These are phyloP conservation scores for Psilocybe cyanescens DNA, from an alignment of 768 basidiomycete species.

Conservation along the genomic window DNA sequence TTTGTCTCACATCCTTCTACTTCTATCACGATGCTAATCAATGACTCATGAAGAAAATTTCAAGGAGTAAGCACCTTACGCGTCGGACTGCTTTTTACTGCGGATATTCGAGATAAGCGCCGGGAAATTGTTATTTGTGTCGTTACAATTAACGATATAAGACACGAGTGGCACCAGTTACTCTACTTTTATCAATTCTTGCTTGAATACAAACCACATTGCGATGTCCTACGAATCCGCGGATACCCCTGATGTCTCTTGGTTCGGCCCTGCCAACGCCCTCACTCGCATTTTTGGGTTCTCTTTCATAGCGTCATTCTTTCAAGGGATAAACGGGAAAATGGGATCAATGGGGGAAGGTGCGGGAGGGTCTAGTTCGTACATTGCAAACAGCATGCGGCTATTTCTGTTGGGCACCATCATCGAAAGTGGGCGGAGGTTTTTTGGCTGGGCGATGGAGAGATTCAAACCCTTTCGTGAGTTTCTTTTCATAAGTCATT, in stretches of 20 bases:
- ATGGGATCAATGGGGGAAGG: not conserved
- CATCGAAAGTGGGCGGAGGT: constrained; percentile 42
- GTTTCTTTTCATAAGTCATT: constrained; percentile 3
- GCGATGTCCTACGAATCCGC: not conserved
- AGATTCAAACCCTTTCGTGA: constrained; percentile 30
- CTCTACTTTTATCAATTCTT: too few species aligned
- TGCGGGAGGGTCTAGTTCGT: not conserved
- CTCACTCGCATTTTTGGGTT: constrained; percentile 33
- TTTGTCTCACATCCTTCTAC: too few species aligned
- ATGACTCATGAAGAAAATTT: too few species aligned
- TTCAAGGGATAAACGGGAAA: constrained; percentile 18
- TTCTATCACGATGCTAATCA: too few species aligned
- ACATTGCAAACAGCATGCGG: constrained; percentile 29
- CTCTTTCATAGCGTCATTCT: constrained; percentile 37
- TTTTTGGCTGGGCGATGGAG: constrained; percentile 41
- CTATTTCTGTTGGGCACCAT: constrained; percentile 39
- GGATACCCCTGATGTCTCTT: not conserved
- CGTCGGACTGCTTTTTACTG: too few species aligned
- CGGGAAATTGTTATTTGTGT: too few species aligned
- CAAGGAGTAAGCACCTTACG: too few species aligned
- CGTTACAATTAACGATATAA: too few species aligned
- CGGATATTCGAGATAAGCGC: too few species aligned
- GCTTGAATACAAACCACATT: not conserved
- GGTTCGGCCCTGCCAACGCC: constrained; percentile 1
- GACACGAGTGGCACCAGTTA: too few species aligned